Percentiles rank a stretch among this genome's conserved stretches.
Conservation (phyloP, 2,329 filamentous ascomycete species). For the Stenocarpella maydis region DNA sequence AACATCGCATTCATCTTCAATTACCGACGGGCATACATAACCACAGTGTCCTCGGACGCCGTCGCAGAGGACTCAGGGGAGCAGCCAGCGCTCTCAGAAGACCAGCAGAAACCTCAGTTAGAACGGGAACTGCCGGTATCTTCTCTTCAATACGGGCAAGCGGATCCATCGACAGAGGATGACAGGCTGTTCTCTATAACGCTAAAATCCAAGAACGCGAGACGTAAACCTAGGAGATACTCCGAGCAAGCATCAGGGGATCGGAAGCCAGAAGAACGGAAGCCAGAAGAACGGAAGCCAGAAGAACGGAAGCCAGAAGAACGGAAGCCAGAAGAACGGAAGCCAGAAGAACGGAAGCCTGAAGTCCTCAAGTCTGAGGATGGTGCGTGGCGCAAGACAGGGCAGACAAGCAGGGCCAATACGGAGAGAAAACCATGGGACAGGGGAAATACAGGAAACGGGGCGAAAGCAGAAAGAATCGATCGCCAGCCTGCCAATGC, state of each 20-base stretch:
- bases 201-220: not conserved
- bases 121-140: not conserved
- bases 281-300: not conserved
- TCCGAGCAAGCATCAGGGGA: not conserved
- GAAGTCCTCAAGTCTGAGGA: not conserved
- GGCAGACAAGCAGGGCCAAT: conserved; percentile 59
- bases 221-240: conserved; percentile 2
- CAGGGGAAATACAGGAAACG: conserved; percentile 37
- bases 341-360: too few relatives aligned
- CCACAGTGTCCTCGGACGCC: not conserved
- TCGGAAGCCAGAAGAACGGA: not conserved
- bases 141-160: not conserved
- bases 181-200: conserved; percentile 1
- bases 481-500: conserved; percentile 31
- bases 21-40: conserved; percentile 5
- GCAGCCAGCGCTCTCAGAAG: not conserved
- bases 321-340: not conserved
- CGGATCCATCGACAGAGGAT: not conserved
- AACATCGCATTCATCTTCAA: not conserved
- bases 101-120: not conserved
- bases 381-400: not conserved
- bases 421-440: conserved; percentile 47
- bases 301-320: not conserved
- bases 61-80: not conserved
- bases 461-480: conserved; percentile 29